Percentiles rank a stretch among this genome's conserved stretches.
Evolutionary conservation across 345 rosid species (phyloP).

Genomic region (Ricinus communis): DNA sequence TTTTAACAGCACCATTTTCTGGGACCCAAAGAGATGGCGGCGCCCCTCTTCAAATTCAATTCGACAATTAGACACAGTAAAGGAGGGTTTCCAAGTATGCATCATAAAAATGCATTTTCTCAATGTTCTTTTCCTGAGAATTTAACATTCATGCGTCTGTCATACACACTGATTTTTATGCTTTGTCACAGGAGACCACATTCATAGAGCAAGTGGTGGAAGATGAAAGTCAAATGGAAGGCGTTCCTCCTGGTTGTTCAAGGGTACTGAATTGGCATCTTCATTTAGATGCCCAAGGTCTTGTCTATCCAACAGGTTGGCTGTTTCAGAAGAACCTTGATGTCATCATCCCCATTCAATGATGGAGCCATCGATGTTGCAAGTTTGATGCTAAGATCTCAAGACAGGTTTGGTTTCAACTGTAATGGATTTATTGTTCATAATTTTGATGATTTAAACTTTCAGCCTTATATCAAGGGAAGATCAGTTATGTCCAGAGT

Average conservation of each 20-base stretch:
- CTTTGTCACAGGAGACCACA: slow-evolving; percentile 66
- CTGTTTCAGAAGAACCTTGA: slow-evolving; percentile 63
- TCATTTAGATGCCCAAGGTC: slow-evolving; percentile 57
- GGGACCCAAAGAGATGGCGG: slow-evolving; percentile 86
- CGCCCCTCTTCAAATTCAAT: slow-evolving; percentile 50
- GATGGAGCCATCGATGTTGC: slow-evolving; percentile 24
- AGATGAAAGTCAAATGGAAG: slow-evolving; percentile 95
- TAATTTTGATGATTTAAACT: not conserved
- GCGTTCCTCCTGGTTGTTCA: slow-evolving; percentile 65
- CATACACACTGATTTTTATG: not conserved
- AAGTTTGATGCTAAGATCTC: slow-evolving; percentile 25
- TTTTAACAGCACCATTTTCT: slow-evolving; percentile 85
- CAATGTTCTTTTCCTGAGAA: not conserved
- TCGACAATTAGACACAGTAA: slow-evolving; percentile 74
- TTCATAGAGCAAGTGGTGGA: slow-evolving; percentile 88
- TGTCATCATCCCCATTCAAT: slow-evolving; percentile 42
- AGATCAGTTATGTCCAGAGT: not conserved
- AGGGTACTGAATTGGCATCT: slow-evolving; percentile 91
- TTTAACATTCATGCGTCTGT: not conserved
- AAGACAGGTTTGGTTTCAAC: slow-evolving; percentile 24
- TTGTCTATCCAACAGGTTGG: slow-evolving; percentile 78
- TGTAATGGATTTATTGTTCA: not conserved
- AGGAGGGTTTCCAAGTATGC: slow-evolving; percentile 92
- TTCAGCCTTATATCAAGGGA: not conserved
- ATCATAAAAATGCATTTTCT: slow-evolving; percentile 13